phyloP scores from a whole-genome alignment of 1,284 basidiomycete genomes.

The Somion occarium region DNA sequence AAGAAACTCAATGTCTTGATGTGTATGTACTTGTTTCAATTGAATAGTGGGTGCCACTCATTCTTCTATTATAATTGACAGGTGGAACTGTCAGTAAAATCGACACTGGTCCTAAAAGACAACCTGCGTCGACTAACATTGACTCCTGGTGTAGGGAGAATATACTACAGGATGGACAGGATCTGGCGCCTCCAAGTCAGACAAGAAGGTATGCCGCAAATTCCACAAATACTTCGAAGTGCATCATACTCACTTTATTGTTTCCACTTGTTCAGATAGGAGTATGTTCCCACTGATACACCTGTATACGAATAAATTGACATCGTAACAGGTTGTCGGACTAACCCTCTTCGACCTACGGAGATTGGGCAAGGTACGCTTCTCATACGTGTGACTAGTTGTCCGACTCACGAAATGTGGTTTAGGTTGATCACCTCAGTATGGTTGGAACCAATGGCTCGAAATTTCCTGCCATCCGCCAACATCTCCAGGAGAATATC shows the following conservation, averaged over 20 bases:
- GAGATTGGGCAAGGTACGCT: constrained; percentile 72
- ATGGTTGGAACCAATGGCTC: constrained; percentile 85
- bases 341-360: constrained; percentile 89
- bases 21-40: constrained; percentile 40
- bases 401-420: not conserved
- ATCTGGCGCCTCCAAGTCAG: constrained; percentile 86
- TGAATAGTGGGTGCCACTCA: not conserved
- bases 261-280: too few species aligned
- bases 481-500: constrained; percentile 83
- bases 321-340: constrained; percentile 67
- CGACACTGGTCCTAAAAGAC: constrained; percentile 11
- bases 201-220: constrained; percentile 83
- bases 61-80: constrained; percentile 20
- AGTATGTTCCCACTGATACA: constrained; percentile 37
- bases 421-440: constrained; percentile 61
- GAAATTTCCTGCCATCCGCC: constrained; percentile 81
- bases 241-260: too few species aligned
- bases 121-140: too few species aligned
- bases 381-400: constrained; percentile 2
- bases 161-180: constrained; percentile 94
- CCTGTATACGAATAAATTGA: not conserved
- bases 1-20: constrained; percentile 66
- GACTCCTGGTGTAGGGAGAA: constrained; percentile 65
- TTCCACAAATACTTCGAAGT: too few species aligned
- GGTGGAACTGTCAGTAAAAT: constrained; percentile 56